Conservation (phyloP, 1,139 yeast genomes). For the Protomyces lactucae-debilis region DNA sequence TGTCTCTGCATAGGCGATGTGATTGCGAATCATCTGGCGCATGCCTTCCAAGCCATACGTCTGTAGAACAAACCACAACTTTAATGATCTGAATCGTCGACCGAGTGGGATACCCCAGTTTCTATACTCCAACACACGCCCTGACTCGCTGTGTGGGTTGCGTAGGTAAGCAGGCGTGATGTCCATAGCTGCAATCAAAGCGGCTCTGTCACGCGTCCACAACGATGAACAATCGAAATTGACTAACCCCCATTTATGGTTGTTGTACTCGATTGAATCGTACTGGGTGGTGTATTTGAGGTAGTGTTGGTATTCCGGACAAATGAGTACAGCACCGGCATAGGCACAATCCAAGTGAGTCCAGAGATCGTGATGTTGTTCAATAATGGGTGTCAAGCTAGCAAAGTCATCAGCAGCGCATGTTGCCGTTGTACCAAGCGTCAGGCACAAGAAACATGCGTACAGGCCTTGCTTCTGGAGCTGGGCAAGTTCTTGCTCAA, state of each 20-base stretch:
- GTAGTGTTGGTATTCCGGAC: conserved; percentile 32
- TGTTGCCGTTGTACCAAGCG: conserved; percentile 34
- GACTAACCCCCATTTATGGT: conserved; percentile 34
- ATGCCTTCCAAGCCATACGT: conserved; percentile 33
- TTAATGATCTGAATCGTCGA: conserved; percentile 33
- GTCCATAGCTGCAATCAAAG: conserved; percentile 32
- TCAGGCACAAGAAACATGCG: conserved; percentile 33
- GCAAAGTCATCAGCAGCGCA: conserved; percentile 33
- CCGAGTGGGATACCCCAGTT: conserved; percentile 35
- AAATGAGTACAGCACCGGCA: conserved; percentile 33
- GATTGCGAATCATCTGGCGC: conserved; percentile 30
- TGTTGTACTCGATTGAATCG: conserved; percentile 34
- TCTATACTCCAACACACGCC: conserved; percentile 33
- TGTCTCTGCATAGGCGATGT: conserved; percentile 27
- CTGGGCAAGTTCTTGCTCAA: conserved; percentile 29
- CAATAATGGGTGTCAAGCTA: conserved; percentile 26
- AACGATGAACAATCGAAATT: conserved; percentile 34
- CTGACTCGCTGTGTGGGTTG: conserved; percentile 32
- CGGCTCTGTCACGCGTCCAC: conserved; percentile 30
- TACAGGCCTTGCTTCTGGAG: conserved; percentile 30
- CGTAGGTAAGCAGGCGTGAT: conserved; percentile 33
- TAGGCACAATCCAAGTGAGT: conserved; percentile 34
- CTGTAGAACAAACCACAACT: conserved; percentile 34
- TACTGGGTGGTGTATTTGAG: conserved; percentile 29
- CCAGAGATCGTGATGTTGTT: conserved; percentile 29